Evolutionary conservation across 345 rosid species (phyloP), one percentile per base, ranked within the genome.

Genomic region (Cochlearia excelsa): DNA sequence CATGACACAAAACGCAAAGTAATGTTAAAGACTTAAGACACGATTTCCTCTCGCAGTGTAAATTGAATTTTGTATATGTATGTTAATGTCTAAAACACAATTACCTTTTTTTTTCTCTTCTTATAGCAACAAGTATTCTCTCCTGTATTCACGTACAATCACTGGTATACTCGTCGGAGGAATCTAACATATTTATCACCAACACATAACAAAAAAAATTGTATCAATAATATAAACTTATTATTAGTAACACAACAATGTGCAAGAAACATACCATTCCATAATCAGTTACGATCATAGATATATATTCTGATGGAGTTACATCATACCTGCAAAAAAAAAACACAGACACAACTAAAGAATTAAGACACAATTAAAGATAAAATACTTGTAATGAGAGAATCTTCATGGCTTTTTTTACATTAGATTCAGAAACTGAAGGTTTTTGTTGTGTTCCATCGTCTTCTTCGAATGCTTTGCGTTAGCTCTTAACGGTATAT

Each of bases 121-220:
- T 74, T 77, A 84, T 48, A 84, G 76, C 79, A 76, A 77, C 67
- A 79, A 63, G 35, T 77, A 68, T 63, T 87, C 92, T 75, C 80
- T 78, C 43, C 81, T 16, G 67, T 83, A 78, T 53, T 81, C 92
- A 6, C 89, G 80, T 26, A 85, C 89, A 3, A 85, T 87, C 44
- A 81, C 92, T 16, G 95, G 87, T 62, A 87, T 87, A 55, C 92
- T 85, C n/a, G 95, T 81, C 3, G 89, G 80, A 26, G 92, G 92
- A 46, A 87, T 77, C 92, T 87, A 16, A 16, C 23, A 49, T 30
- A 35, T 43, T 30, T 30, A 16, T 4, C 4, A 53, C 49, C 43
- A 61, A 51, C 4, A 35, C n/a, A 61, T 1, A 55, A 23, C 29
- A 27, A 34, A 11, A 1, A 1, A 31, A 29, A 7, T 42, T 38